Conservation (phyloP, 331 rosid genomes). For the Prunus yedoensis region DNA sequence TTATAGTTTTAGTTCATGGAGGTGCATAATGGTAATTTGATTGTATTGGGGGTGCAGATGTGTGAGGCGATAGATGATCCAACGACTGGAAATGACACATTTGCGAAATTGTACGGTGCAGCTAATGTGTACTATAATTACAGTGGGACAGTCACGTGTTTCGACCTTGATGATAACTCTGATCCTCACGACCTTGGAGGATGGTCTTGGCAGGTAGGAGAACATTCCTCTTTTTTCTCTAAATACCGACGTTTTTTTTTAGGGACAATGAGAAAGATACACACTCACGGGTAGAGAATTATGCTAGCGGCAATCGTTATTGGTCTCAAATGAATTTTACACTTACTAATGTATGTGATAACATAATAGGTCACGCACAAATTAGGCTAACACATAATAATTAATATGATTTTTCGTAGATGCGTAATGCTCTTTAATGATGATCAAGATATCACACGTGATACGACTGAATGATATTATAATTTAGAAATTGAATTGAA, state of each 20-base stretch:
- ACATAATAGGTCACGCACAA: too few species aligned
- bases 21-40: background rate
- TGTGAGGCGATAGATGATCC: slow-evolving; percentile 71
- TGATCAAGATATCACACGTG: too few species aligned
- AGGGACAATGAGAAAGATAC: background rate
- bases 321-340: too few species aligned
- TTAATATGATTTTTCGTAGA: too few species aligned
- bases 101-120: slow-evolving; percentile 62
- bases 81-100: slow-evolving; percentile 38
- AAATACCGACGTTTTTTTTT: too few species aligned
- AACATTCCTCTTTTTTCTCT: background rate
- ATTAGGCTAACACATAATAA: too few species aligned
- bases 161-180: slow-evolving; percentile 51
- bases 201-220: slow-evolving; percentile 84
- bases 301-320: too few species aligned
- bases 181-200: slow-evolving; percentile 78
- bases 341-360: too few species aligned
- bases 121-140: slow-evolving; percentile 63
- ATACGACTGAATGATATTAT: too few species aligned
- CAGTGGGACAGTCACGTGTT: slow-evolving; percentile 57
- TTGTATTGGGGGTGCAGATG: slow-evolving; percentile 41
- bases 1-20: background rate
- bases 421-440: too few species aligned
- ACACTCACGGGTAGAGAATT: background rate
- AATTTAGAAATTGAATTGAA: too few species aligned